Percentiles rank a stretch among this genome's conserved stretches.
These are phyloP conservation scores for Tilletia indica DNA, from an alignment of 1,284 basidiomycete species.

Conservation along the genomic window DNA sequence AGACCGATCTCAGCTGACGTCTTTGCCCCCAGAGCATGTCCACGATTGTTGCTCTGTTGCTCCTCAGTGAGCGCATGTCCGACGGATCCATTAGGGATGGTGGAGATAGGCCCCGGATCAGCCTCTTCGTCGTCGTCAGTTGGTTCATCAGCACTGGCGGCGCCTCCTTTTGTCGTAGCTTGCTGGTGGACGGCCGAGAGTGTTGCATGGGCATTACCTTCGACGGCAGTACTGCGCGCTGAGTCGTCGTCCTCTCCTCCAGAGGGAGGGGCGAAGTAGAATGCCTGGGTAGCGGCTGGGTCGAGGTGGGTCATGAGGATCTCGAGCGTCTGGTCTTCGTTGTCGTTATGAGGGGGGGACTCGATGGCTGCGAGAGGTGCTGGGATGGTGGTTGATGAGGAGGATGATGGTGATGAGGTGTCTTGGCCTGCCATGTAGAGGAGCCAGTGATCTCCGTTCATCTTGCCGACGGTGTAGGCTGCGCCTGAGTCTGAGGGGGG, in stretches of 20 bases:
- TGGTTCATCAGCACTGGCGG: background rate
- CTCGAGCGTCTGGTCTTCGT: constrained; percentile 88
- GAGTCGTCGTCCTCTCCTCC: background rate
- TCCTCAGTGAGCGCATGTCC: background rate
- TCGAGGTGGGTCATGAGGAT: constrained; percentile 97
- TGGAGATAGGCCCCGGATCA: background rate
- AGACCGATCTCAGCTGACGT: constrained; percentile 79
- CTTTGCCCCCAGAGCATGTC: constrained; percentile 66
- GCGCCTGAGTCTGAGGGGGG: constrained; percentile 63
- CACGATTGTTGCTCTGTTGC: constrained; percentile 28
- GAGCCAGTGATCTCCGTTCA: constrained; percentile 98
- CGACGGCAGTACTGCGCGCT: background rate
- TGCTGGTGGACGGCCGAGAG: background rate
- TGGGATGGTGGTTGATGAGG: constrained; percentile 25
- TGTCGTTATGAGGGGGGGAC: constrained; percentile 18
- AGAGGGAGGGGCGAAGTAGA: constrained; percentile 65
- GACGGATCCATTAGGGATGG: background rate
- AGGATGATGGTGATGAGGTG: constrained; percentile 47
- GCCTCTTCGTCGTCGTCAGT: background rate
- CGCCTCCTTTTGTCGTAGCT: constrained; percentile 10
- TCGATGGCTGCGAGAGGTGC: no score
- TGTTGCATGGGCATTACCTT: no score
- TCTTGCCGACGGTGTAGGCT: constrained; percentile 94
- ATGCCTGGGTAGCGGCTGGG: constrained; percentile 70
- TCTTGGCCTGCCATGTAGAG: constrained; percentile 66